phyloP scores from a whole-genome alignment of 2,329 filamentous ascomycete species.

The Myrmaecium sp. region DNA sequence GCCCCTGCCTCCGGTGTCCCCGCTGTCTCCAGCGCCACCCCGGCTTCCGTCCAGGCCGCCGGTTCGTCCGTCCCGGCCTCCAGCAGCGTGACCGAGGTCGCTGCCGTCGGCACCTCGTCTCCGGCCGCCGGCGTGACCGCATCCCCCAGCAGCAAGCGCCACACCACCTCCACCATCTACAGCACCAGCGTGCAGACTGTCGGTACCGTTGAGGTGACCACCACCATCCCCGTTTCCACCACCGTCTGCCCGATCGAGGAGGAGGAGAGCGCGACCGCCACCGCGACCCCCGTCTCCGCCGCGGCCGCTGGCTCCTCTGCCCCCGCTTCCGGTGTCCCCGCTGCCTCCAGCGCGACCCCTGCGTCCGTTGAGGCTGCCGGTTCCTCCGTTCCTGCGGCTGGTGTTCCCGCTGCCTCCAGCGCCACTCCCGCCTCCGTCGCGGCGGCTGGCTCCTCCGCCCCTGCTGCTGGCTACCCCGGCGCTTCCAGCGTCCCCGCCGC shows the following conservation, averaged over 20 bases:
- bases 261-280: no score
- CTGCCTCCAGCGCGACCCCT: slow-evolving; percentile 4
- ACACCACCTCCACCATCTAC: slow-evolving; percentile 13
- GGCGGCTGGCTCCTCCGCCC: no score
- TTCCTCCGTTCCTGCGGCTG: slow-evolving; percentile 1
- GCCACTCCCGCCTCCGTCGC: slow-evolving; percentile 3
- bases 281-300: slow-evolving; percentile 2
- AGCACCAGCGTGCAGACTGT: slow-evolving; percentile 17
- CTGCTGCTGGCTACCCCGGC: neutral
- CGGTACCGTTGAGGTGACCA: slow-evolving; percentile 16
- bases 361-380: slow-evolving; percentile 3
- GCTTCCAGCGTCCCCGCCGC: slow-evolving; percentile 10
- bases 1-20: slow-evolving; percentile 3
- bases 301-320: slow-evolving; percentile 5
- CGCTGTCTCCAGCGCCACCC: slow-evolving; percentile 3
- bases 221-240: no score
- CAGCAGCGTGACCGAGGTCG: no score
- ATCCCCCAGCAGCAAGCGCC: slow-evolving; percentile 3
- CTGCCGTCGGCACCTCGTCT: no score
- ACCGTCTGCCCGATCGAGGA: no score
- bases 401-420: slow-evolving; percentile 2
- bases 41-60: slow-evolving; percentile 5
- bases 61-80: no score
- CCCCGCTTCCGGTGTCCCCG: slow-evolving; percentile 2
- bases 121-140: slow-evolving; percentile 2